phyloP scores from a whole-genome alignment of 106 monocot genomes.

The Dioscorea alata region DNA sequence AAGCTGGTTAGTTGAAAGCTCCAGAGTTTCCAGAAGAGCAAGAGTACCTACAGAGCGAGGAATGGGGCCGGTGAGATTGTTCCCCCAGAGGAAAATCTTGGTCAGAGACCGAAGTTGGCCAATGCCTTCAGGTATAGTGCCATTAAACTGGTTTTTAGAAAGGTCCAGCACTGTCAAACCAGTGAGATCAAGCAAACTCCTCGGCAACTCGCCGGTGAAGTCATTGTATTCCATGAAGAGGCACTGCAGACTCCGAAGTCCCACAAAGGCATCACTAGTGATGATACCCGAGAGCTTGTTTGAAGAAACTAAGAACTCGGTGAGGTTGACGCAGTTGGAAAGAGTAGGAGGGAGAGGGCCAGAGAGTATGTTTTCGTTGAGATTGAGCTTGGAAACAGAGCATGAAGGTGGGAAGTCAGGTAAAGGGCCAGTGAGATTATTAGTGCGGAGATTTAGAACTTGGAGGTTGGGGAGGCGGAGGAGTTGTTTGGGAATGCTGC shows the following conservation, averaged over 20 bases:
- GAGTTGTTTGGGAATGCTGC: constrained; percentile 53
- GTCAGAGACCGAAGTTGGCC: constrained; percentile 24
- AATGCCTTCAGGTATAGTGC: constrained; percentile 38
- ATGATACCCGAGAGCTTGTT: constrained; percentile 35
- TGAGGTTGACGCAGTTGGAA: constrained; percentile 38
- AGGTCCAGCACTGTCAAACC: constrained; percentile 29
- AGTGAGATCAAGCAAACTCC: constrained; percentile 16
- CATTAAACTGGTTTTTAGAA: constrained; percentile 33
- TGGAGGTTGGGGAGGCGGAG: constrained; percentile 36
- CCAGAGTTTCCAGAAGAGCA: constrained; percentile 18
- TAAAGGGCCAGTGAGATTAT: constrained; percentile 54
- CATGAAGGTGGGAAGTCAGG: constrained; percentile 37
- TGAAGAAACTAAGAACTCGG: constrained; percentile 16
- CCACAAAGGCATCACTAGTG: constrained; percentile 30
- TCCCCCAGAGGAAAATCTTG: constrained; percentile 33
- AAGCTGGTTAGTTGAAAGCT: constrained; percentile 39
- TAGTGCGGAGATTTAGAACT: constrained; percentile 37
- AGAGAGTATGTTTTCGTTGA: constrained; percentile 40
- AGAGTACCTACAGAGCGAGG: constrained; percentile 45
- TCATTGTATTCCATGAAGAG: constrained; percentile 43
- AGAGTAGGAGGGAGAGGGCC: constrained; percentile 44
- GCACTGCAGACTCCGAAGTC: constrained; percentile 16
- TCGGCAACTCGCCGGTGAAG: constrained; percentile 45
- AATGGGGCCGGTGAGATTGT: constrained; percentile 41
- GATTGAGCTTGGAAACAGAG: constrained; percentile 22